Evolutionary conservation across 148 eudicot genomes (phyloP).

Genomic region (Camellia lanceoleosa): DNA sequence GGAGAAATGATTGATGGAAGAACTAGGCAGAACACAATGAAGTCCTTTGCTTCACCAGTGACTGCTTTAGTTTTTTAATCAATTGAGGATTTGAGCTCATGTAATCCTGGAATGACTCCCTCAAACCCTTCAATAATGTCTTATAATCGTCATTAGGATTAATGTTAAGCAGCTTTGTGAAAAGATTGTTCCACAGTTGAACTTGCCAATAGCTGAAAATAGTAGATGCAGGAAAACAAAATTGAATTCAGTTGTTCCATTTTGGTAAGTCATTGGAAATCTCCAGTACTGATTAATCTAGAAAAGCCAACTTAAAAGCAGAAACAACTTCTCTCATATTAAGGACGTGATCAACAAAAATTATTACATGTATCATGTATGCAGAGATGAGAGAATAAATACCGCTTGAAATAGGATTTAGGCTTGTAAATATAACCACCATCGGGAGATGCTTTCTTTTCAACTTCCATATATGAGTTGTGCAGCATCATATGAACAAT

Average conservation of each 20-base stretch:
- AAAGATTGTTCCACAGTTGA: slow-evolving; percentile 69
- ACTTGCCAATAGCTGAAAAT: slow-evolving; percentile 73
- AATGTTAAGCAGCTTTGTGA: slow-evolving; percentile 59
- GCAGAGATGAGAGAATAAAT: slow-evolving; percentile 12
- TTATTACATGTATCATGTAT: neutral
- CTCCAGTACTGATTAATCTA: no score
- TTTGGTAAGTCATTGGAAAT: no score
- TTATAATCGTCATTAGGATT: slow-evolving; percentile 54
- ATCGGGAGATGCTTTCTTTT: slow-evolving; percentile 52
- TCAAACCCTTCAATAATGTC: slow-evolving; percentile 46
- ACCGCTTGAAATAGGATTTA: slow-evolving; percentile 68
- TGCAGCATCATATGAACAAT: slow-evolving; percentile 94
- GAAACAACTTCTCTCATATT: neutral
- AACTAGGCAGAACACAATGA: slow-evolving; percentile 72
- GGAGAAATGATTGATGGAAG: neutral
- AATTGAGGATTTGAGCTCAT: slow-evolving; percentile 55
- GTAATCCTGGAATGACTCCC: slow-evolving; percentile 61
- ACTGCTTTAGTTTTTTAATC: slow-evolving; percentile 72
- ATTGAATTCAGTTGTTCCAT: no score
- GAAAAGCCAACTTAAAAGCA: neutral
- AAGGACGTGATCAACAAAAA: neutral
- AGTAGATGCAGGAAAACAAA: no score
- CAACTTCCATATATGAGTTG: slow-evolving; percentile 70
- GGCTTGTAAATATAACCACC: slow-evolving; percentile 56
- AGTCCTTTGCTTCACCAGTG: slow-evolving; percentile 63